These are phyloP conservation scores for Trichosporon ovoides DNA, from an alignment of 1,284 basidiomycete genomes.

Conservation along the genomic window DNA sequence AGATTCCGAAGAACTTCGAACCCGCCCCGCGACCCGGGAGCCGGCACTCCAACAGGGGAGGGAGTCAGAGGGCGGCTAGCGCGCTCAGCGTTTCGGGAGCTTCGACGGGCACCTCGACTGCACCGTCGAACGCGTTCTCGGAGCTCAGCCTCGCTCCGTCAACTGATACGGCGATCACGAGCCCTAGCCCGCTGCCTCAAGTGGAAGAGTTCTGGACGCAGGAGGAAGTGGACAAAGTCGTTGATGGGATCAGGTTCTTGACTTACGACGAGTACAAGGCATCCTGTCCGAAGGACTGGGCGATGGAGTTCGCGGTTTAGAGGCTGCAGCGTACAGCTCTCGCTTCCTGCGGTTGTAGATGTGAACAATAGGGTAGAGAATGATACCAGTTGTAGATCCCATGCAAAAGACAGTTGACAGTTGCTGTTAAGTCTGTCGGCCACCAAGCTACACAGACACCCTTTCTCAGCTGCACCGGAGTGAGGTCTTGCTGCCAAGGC, in stretches of 20 bases:
- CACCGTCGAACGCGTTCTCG: too few relatives aligned
- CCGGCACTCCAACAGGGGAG: background rate
- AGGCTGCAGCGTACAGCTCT: too few relatives aligned
- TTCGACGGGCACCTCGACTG: too few relatives aligned
- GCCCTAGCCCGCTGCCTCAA: background rate
- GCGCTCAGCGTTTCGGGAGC: background rate
- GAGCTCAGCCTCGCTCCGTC: background rate
- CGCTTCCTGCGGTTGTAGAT: too few relatives aligned
- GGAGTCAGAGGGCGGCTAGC: background rate
- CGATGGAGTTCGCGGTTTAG: background rate
- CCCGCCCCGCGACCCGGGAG: background rate
- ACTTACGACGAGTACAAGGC: background rate
- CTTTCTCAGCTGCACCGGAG: too few relatives aligned
- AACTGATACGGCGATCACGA: background rate
- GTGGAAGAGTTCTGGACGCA: background rate
- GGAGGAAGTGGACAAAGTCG: background rate
- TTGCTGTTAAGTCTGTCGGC: too few relatives aligned
- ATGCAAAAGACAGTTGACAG: too few relatives aligned
- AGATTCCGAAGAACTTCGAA: conserved; percentile 1
- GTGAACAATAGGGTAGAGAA: too few relatives aligned
- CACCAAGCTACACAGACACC: too few relatives aligned
- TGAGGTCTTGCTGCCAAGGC: too few relatives aligned
- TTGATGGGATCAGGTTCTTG: background rate
- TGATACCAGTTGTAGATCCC: too few relatives aligned
- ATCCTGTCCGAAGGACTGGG: background rate